Evolutionary conservation across 345 rosid genomes (phyloP), one percentile per base, ranked within the genome.

Genomic region (Passiflora organensis): DNA sequence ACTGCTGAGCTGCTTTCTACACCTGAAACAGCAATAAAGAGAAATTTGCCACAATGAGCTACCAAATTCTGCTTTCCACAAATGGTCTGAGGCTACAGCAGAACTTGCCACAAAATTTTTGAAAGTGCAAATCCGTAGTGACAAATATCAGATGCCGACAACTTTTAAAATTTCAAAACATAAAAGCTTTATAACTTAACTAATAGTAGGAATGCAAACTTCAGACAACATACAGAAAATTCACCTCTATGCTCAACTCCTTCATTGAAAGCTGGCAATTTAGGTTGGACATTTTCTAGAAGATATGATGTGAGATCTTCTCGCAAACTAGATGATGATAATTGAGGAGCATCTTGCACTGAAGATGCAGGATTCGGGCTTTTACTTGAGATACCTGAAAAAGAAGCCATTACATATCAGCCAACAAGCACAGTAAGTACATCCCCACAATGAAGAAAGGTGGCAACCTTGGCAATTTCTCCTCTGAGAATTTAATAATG

Each of bases 231-330:
- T 32, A 12, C 19, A 1, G 37, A 53, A 59, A 18, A 53, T 0
- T 49, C 62, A 78, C 80, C 72, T 51, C 11, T 32, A 20, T 43
- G 48, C 19, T 44, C 48, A 41, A 23, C 43, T 62, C 32, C 55
- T 25, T 23, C 46, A 32, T 14, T 6, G 2, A 43, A 28, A 32
- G 28, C 18, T 8, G 23, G 51, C 34, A 51, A 16, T 57, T 46
- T 22, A 47, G 74, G 55, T 62, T 62, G 64, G 48, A 58, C 38
- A 18, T 55, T 48, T 19, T 53, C 55, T 20, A 56, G 52, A 19
- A 32, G 55, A 56, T 28, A 24, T n/a, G 59, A 64, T 53, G 20
- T 20, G 15, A 60, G 34, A 58, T 36, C 65, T 19, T 66, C 52
- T 16, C 21, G 59, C 6, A 13, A 38, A 45, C 47, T 44, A 13